A percentile compares a stretch with the other conserved stretches of the same genome.
These are phyloP conservation scores for Calonectria naviculata DNA, from an alignment of 2,329 filamentous ascomycete genomes.

Conservation along the genomic window DNA sequence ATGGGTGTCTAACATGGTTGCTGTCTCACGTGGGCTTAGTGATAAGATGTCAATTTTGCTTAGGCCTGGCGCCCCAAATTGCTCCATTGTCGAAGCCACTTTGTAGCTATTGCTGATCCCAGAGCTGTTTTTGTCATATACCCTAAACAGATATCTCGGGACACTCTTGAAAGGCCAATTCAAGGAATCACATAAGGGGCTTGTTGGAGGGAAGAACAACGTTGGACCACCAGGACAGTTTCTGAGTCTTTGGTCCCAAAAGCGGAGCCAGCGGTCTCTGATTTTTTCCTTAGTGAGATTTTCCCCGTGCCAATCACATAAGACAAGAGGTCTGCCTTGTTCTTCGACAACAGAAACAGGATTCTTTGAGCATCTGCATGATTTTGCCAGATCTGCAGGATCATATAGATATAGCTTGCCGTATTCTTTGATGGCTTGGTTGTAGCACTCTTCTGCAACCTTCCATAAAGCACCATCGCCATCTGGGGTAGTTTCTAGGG, in stretches of 20 bases:
- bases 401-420: not conserved
- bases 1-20: not conserved
- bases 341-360: not conserved
- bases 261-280: not conserved
- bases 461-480: not conserved
- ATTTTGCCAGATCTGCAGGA: not conserved
- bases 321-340: not conserved
- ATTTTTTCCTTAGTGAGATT: not conserved
- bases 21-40: not conserved
- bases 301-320: not conserved
- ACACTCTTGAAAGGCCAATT: not conserved
- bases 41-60: slow-evolving; percentile 4
- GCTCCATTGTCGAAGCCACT: not conserved
- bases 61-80: not conserved
- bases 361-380: not conserved
- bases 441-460: slow-evolving; percentile 5
- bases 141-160: slow-evolving; percentile 4
- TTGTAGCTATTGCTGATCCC: not conserved
- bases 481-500: not conserved
- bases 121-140: slow-evolving; percentile 2
- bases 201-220: not conserved
- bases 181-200: too few relatives aligned
- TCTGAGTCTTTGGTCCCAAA: not conserved
- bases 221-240: slow-evolving; percentile 3
- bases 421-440: not conserved